Evolutionary conservation across 225 moss, liverwort and hornwort species (phyloP).

Genomic region (Polytrichum formosum): DNA sequence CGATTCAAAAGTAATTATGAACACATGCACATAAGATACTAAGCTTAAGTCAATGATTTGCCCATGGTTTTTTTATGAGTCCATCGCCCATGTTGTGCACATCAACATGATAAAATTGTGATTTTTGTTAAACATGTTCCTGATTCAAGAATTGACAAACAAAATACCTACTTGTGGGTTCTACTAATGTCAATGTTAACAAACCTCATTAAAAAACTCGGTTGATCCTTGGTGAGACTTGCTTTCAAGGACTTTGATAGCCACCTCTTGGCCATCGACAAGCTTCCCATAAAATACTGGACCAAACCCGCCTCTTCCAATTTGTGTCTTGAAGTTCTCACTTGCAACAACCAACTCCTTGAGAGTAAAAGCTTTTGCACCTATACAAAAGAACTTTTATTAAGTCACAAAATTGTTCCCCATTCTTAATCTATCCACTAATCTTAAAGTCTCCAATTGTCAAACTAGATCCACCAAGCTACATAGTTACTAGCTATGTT

Average conservation of each 20-base stretch:
- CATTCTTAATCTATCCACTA: background rate
- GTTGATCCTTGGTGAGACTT: slow-evolving; percentile 46
- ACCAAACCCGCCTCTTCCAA: slow-evolving; percentile 43
- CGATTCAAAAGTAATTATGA: too few species aligned
- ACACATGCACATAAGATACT: too few species aligned
- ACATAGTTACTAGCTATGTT: background rate
- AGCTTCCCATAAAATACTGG: slow-evolving; percentile 47
- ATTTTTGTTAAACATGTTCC: too few species aligned
- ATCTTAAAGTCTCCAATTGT: background rate
- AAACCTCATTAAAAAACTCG: slow-evolving; percentile 64
- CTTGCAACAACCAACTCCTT: slow-evolving; percentile 34
- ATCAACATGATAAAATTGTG: too few species aligned
- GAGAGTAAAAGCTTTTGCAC: slow-evolving; percentile 21
- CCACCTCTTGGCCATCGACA: slow-evolving; percentile 50
- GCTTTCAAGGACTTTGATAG: slow-evolving; percentile 51
- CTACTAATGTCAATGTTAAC: too few species aligned
- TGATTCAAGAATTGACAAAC: too few species aligned
- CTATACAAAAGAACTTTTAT: background rate
- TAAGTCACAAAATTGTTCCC: too few species aligned
- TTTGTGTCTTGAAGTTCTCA: slow-evolving; percentile 21
- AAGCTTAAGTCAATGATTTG: background rate
- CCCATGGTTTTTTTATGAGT: background rate
- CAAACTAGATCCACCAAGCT: background rate
- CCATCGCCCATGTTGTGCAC: background rate
- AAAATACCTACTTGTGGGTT: too few species aligned